Conservation (phyloP, 495 filamentous ascomycete species). For the Amphirosellinia nigrospora region DNA sequence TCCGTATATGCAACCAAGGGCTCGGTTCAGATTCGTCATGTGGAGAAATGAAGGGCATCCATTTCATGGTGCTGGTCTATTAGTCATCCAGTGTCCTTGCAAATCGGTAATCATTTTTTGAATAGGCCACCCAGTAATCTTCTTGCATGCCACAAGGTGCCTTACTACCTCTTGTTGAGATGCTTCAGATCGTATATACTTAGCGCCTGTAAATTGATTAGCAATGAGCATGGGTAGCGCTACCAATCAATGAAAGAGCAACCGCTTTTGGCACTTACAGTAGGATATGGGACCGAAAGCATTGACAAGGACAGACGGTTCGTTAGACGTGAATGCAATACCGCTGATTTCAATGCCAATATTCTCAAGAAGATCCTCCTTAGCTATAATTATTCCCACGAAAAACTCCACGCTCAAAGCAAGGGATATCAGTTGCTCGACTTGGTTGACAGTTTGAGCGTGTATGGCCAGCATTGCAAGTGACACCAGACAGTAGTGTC, state of each 20-base stretch:
- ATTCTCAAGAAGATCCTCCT: conserved; percentile 32
- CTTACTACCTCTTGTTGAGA: conserved; percentile 30
- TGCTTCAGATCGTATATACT: conserved; percentile 31
- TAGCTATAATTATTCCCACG: neutral
- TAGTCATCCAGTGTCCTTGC: conserved; percentile 26
- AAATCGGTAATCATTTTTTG: conserved; percentile 27
- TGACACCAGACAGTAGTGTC: conserved; percentile 43
- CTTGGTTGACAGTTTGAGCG: conserved; percentile 15
- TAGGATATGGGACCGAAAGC: conserved; percentile 48
- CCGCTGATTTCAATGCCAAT: conserved; percentile 41
- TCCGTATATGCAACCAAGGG: neutral
- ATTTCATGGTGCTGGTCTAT: neutral
- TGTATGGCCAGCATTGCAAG: conserved; percentile 34
- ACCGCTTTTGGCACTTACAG: conserved; percentile 35
- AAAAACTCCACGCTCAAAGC: conserved; percentile 21
- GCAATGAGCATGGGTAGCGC: neutral
- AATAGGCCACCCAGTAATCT: conserved; percentile 40
- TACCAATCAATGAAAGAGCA: neutral
- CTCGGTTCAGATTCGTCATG: neutral
- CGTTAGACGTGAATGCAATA: conserved; percentile 44
- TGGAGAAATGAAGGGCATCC: neutral
- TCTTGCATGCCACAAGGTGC: conserved; percentile 27
- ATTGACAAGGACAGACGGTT: conserved; percentile 44
- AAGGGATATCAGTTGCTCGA: conserved; percentile 15
- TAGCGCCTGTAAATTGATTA: conserved; percentile 24